Base-by-base conservation (phyloP, 495 filamentous ascomycete species). In the Entonaema liquescens region DNA sequence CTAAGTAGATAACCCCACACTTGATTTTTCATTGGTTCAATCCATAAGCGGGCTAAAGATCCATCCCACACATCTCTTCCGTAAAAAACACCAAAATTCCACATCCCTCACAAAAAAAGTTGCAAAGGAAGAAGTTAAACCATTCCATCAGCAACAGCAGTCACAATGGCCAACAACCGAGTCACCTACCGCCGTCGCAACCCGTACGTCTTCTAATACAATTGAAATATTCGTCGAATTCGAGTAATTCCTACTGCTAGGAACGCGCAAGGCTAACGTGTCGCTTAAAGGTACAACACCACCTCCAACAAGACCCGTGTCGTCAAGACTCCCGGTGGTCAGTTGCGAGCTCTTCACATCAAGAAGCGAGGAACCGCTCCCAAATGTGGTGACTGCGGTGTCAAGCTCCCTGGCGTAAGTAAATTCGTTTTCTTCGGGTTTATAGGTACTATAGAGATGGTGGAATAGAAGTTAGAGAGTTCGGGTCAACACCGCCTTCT, bases 351-450 rank as follows among this genome's bases (percentile, higher is more conserved):
- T 79, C 92, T 98, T 74, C 94, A 98, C 90, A 93, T 97, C 87
- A 98, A 98, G 91, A 98, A 98, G 91, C 90, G 90, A 83, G 94
- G 93, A 73, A 94, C 92, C 76, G 89, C 93, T 74, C 95, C 95
- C 76, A 98, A 98, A 87, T 99, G 95, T 82, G 95, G 95, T 89
- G 95, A 98, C 88, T 98, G 95, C 80, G 94, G 94, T 78, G 90
- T 90, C 85, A 97, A 97, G 86, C 89, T 97, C 76, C 89, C 93
- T 74, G 94, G 94, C 81, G 93, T 97, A 90, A 90, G 93, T 93
- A 57, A 23, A 47, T 44, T 59, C 35, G 13, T 58, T 56, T 44
- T 33, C 64, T 15, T 64, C 55, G 36, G 13, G 44, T 62, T 26
- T n/a, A n/a, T n/a, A n/a, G n/a, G 35, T 33, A 33, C 35, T 25